Conservation (phyloP, 164 flowering plant genomes). For the Vitis labrusca region DNA sequence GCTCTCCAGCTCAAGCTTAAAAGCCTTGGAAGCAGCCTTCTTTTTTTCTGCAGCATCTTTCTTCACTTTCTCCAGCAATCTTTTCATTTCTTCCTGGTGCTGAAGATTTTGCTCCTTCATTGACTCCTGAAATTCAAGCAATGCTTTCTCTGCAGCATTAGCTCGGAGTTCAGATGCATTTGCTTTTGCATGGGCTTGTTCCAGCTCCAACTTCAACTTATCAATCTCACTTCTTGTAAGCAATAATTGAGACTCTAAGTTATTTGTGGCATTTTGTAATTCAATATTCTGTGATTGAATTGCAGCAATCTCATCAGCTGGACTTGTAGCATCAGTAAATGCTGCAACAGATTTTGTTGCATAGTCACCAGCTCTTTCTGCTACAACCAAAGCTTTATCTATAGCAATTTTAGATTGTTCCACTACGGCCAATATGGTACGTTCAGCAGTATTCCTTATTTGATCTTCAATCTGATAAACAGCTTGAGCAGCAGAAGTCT, state of each 20-base stretch:
- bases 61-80: slow-evolving; percentile 52
- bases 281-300: slow-evolving; percentile 39
- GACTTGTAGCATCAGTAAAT: slow-evolving; percentile 28
- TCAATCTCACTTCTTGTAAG: slow-evolving; percentile 37
- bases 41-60: slow-evolving; percentile 45
- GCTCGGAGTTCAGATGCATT: slow-evolving; percentile 42
- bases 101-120: slow-evolving; percentile 28
- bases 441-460: slow-evolving; percentile 45
- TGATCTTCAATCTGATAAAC: slow-evolving; percentile 54
- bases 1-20: slow-evolving; percentile 49
- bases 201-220: slow-evolving; percentile 42
- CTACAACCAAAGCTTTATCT: slow-evolving; percentile 44
- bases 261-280: slow-evolving; percentile 34
- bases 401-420: slow-evolving; percentile 55
- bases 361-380: slow-evolving; percentile 41
- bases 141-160: slow-evolving; percentile 36
- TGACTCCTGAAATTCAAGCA: slow-evolving; percentile 48
- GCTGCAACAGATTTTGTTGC: slow-evolving; percentile 33
- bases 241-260: slow-evolving; percentile 41
- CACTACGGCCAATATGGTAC: slow-evolving; percentile 39
- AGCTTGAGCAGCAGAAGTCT: slow-evolving; percentile 59
- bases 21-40: slow-evolving; percentile 36
- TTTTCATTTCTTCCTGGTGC: slow-evolving; percentile 46
- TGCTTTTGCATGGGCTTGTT: slow-evolving; percentile 31
- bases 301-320: slow-evolving; percentile 39